Evolutionary conservation across 495 filamentous ascomycete genomes (phyloP).

Genomic region (Penicillium bialowiezense): DNA sequence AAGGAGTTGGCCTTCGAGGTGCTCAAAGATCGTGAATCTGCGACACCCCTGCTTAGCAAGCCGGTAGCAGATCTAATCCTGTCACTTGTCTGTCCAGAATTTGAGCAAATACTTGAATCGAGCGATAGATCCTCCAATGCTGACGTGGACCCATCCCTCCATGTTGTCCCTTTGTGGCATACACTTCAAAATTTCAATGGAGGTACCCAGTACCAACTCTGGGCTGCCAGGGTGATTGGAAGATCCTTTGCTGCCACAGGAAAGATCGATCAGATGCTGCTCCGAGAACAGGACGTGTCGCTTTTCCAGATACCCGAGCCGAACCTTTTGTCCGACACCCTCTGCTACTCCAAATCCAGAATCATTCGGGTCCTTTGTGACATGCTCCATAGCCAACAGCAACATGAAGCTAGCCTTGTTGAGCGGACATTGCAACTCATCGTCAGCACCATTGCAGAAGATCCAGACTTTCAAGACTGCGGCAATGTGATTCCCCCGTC

Average conservation of each 20-base stretch:
- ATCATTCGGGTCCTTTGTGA: constrained; percentile 65
- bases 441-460: constrained; percentile 52
- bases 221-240: constrained; percentile 82
- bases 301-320: constrained; percentile 17
- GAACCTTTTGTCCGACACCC: constrained; percentile 8
- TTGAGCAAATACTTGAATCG: constrained; percentile 54
- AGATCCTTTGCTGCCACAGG: constrained; percentile 78
- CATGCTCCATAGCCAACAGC: constrained; percentile 62
- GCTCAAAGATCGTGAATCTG: constrained; percentile 64
- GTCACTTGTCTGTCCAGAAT: constrained; percentile 69
- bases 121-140: constrained; percentile 59
- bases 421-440: constrained; percentile 75
- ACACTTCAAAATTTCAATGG: constrained; percentile 61
- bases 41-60: constrained; percentile 61
- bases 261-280: constrained; percentile 43
- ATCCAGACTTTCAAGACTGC: constrained; percentile 46
- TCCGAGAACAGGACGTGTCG: constrained; percentile 38
- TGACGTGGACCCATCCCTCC: constrained; percentile 57
- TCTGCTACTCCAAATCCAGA: constrained; percentile 41
- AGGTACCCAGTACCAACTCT: constrained; percentile 69
- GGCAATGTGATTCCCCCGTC: constrained; percentile 38
- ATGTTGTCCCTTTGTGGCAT: constrained; percentile 67
- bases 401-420: constrained; percentile 64
- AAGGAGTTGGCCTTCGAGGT: constrained; percentile 71
- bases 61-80: constrained; percentile 68